A percentile compares a stretch with the other conserved stretches of the same genome.
phyloP scores from a whole-genome alignment of 257 asterid genomes.

The Avicennia marina region DNA sequence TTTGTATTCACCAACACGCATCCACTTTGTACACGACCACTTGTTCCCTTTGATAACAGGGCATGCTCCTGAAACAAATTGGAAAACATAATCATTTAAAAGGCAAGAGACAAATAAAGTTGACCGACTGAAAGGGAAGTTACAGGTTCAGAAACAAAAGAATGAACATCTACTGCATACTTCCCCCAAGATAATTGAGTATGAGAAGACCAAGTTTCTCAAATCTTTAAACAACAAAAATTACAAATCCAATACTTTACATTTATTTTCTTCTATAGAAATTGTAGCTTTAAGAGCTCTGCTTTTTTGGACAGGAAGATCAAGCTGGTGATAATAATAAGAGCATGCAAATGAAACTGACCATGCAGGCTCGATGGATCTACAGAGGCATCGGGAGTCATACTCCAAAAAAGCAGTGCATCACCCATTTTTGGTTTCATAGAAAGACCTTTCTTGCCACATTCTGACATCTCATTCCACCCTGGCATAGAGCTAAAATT shows the following conservation, averaged over 20 bases:
- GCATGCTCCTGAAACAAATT: slow-evolving; percentile 29
- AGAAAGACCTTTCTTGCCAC: slow-evolving; percentile 44
- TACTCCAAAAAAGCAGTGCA: slow-evolving; percentile 57
- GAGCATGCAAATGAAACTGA: slow-evolving; percentile 11
- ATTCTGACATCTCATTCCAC: slow-evolving; percentile 45
- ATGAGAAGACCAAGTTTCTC: too few relatives aligned
- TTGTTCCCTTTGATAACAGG: slow-evolving; percentile 43
- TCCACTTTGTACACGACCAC: slow-evolving; percentile 49
- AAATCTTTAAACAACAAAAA: too few relatives aligned
- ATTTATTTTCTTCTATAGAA: too few relatives aligned
- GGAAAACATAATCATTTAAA: not conserved
- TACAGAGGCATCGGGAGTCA: slow-evolving; percentile 42
- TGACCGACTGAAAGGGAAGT: not conserved
- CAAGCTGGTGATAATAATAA: not conserved
- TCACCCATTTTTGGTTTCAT: slow-evolving; percentile 49
- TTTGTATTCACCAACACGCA: slow-evolving; percentile 34
- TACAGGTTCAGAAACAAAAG: too few relatives aligned
- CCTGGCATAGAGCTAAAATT: slow-evolving; percentile 36
- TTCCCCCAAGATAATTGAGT: too few relatives aligned
- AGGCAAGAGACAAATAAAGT: too few relatives aligned
- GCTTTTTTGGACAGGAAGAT: too few relatives aligned
- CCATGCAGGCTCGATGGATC: slow-evolving; percentile 54
- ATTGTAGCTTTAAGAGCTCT: too few relatives aligned
- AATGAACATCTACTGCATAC: too few relatives aligned
- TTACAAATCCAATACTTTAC: too few relatives aligned